A percentile compares a stretch with the other conserved stretches of the same genome.
Conservation (phyloP, 768 basidiomycete genomes). For the Naganishia friedmannii region DNA sequence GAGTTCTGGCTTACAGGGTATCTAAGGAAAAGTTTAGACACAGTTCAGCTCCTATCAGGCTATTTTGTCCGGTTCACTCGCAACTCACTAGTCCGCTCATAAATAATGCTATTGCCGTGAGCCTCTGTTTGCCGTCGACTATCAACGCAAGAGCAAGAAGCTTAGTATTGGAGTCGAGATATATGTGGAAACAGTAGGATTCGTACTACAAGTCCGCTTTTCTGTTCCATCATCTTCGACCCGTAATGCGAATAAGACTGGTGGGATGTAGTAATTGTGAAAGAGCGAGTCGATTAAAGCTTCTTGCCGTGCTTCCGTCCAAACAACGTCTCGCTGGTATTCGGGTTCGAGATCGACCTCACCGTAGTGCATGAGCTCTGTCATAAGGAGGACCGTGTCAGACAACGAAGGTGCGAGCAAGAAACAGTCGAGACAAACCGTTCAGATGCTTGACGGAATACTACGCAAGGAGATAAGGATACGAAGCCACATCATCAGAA, state of each 20-base stretch:
- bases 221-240: constrained; percentile 23
- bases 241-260: constrained; percentile 27
- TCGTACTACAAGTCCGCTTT: constrained; percentile 30
- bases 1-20: constrained; percentile 20
- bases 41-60: neutral
- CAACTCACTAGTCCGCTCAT: constrained; percentile 29
- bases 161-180: neutral
- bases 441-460: constrained; percentile 13
- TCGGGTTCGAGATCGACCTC: constrained; percentile 31
- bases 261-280: constrained; percentile 32
- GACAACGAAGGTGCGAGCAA: neutral
- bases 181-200: neutral
- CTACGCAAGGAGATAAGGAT: neutral
- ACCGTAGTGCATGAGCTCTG: constrained; percentile 24
- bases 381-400: neutral
- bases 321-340: constrained; percentile 33
- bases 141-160: neutral
- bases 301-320: constrained; percentile 28
- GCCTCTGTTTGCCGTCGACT: constrained; percentile 33
- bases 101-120: constrained; percentile 30
- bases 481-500: neutral
- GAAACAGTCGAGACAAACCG: neutral
- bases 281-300: constrained; percentile 32
- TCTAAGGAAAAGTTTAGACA: constrained; percentile 1
- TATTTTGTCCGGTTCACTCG: neutral